phyloP scores from a whole-genome alignment of 2,329 filamentous ascomycete species.

The Exophiala sideris region DNA sequence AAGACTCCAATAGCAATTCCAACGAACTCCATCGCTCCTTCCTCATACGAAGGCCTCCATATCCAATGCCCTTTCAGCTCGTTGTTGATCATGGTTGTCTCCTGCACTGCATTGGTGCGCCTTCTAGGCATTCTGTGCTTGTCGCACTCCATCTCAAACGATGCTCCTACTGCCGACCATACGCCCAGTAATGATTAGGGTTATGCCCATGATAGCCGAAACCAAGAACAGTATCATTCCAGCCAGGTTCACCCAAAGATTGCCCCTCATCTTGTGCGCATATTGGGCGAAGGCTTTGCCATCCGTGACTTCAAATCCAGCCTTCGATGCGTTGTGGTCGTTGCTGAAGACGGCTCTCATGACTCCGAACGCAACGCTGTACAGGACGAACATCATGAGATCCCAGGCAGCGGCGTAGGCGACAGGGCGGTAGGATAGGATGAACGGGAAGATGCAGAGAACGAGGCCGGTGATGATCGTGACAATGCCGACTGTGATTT shows the following conservation, averaged over 20 bases:
- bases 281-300: neutral
- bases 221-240: conserved; percentile 11
- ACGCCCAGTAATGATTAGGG: neutral
- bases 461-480: conserved; percentile 5
- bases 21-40: too few species aligned
- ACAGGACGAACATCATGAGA: conserved; percentile 11
- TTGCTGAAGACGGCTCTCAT: conserved; percentile 8
- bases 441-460: conserved; percentile 6
- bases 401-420: conserved; percentile 13
- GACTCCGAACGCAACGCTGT: conserved; percentile 7
- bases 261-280: neutral
- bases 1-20: too few species aligned
- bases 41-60: too few species aligned
- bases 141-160: too few species aligned
- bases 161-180: too few species aligned
- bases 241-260: conserved; percentile 8
- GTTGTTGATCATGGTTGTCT: too few species aligned
- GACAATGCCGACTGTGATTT: conserved; percentile 6
- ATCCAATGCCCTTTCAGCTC: too few species aligned
- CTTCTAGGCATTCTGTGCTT: too few species aligned
- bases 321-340: neutral
- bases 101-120: too few species aligned
- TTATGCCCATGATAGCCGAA: conserved; percentile 6
- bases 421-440: conserved; percentile 15
- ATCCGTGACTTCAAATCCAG: neutral